phyloP scores from a whole-genome alignment of 306 rosid genomes.

The Quillaja saponaria region DNA sequence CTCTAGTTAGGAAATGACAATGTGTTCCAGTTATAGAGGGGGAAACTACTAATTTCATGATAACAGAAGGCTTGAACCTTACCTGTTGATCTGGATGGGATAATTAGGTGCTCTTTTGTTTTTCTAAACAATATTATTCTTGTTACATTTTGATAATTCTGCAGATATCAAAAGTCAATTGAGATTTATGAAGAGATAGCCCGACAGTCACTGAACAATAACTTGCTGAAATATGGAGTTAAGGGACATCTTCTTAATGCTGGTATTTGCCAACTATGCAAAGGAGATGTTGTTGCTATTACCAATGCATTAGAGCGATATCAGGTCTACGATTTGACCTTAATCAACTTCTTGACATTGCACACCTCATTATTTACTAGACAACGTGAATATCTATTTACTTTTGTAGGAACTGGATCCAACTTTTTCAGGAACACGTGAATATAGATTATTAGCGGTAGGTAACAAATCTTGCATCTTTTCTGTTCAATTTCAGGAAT shows the following conservation, averaged over 20 bases:
- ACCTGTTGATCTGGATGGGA: no score
- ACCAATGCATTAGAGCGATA: constrained; percentile 81
- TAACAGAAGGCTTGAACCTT: no score
- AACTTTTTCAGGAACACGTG: constrained; percentile 89
- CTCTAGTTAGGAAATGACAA: background rate
- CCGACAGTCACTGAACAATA: constrained; percentile 77
- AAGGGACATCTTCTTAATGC: constrained; percentile 98
- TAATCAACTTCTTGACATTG: constrained; percentile 24
- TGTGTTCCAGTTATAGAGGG: no score
- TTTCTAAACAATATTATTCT: no score
- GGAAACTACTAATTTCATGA: no score
- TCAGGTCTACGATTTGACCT: constrained; percentile 55
- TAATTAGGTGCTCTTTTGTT: background rate
- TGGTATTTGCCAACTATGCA: constrained; percentile 95
- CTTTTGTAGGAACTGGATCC: constrained; percentile 91
- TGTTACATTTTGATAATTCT: constrained; percentile 5
- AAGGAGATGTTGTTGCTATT: constrained; percentile 78
- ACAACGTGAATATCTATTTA: constrained; percentile 24
- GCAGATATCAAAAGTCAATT: constrained; percentile 78
- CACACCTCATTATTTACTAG: constrained; percentile 27
- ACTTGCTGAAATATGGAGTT: constrained; percentile 92
- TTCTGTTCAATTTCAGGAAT: background rate
- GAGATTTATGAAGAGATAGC: constrained; percentile 88
- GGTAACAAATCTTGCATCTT: constrained; percentile 25
- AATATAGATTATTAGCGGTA: constrained; percentile 77